Evolutionary conservation across 1,139 yeast species (phyloP).

Genomic region (Candida glucosophila): DNA sequence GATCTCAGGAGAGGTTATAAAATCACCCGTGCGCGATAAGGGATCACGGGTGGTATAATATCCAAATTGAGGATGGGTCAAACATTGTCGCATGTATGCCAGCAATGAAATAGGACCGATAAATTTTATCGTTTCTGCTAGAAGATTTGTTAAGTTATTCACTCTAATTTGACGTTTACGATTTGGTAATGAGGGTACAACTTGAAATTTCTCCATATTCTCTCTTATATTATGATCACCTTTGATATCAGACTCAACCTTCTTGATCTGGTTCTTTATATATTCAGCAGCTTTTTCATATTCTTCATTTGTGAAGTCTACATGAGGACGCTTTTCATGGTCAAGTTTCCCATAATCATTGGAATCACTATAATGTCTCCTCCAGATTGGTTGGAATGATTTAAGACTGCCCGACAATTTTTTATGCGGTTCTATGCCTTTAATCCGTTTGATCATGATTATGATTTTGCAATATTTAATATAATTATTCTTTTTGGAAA

Average conservation of each 20-base stretch:
- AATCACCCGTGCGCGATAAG: slow-evolving; percentile 62
- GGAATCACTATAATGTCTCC: too few species aligned
- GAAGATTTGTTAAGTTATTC: slow-evolving; percentile 28
- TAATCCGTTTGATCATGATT: too few species aligned
- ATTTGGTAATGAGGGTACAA: slow-evolving; percentile 16
- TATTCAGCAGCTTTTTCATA: slow-evolving; percentile 30
- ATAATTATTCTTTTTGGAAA: too few species aligned
- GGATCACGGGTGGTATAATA: slow-evolving; percentile 78
- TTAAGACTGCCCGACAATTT: too few species aligned
- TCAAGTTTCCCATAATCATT: too few species aligned
- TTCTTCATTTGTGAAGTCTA: slow-evolving; percentile 32
- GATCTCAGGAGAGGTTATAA: slow-evolving; percentile 80
- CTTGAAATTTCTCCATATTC: slow-evolving; percentile 27
- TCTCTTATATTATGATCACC: slow-evolving; percentile 31
- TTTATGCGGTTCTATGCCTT: too few species aligned
- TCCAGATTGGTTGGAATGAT: too few species aligned
- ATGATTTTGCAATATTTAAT: too few species aligned
- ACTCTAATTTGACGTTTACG: slow-evolving; percentile 10
- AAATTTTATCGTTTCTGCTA: slow-evolving; percentile 49
- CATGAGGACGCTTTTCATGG: too few species aligned
- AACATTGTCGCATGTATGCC: slow-evolving; percentile 73
- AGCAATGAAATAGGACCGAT: slow-evolving; percentile 74
- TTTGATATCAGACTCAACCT: slow-evolving; percentile 29
- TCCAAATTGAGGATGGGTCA: slow-evolving; percentile 71
- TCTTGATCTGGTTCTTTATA: slow-evolving; percentile 25